A percentile compares a stretch with the other conserved stretches of the same genome.
These are phyloP conservation scores for Aspergillus homomorphus DNA, from an alignment of 495 filamentous ascomycete genomes.

Conservation along the genomic window DNA sequence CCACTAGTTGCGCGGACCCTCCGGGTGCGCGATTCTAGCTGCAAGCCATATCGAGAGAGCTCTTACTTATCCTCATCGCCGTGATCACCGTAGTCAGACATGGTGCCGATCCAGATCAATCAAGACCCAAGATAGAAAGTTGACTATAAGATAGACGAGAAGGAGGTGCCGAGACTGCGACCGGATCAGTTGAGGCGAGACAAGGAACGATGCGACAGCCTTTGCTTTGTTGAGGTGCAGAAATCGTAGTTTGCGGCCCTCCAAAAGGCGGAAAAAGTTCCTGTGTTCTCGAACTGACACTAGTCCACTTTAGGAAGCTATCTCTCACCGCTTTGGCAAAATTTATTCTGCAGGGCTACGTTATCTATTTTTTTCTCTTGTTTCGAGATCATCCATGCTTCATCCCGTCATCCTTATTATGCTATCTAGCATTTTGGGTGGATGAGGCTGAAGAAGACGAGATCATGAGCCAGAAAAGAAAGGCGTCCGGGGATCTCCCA, in stretches of 20 bases:
- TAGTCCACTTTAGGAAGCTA: constrained; percentile 27
- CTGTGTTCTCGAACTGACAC: constrained; percentile 19
- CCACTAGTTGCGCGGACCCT: neutral
- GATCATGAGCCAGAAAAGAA: constrained; percentile 33
- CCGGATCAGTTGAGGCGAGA: constrained; percentile 15
- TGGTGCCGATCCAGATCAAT: constrained; percentile 37
- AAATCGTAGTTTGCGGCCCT: constrained; percentile 24
- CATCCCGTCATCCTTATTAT: neutral
- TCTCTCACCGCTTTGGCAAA: constrained; percentile 39
- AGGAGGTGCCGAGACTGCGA: constrained; percentile 16
- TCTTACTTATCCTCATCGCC: constrained; percentile 56
- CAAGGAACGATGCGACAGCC: constrained; percentile 17
- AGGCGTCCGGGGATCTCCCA: constrained; percentile 22
- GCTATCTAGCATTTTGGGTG: neutral
- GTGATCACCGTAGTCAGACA: constrained; percentile 85
- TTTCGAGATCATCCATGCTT: neutral
- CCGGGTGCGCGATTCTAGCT: neutral
- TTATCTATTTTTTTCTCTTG: constrained; percentile 1
- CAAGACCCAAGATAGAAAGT: neutral
- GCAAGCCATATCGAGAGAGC: constrained; percentile 9
- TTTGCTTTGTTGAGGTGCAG: constrained; percentile 13
- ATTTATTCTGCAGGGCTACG: constrained; percentile 23
- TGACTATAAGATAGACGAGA: constrained; percentile 19
- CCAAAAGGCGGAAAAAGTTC: constrained; percentile 42
- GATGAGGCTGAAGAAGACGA: neutral